These are phyloP conservation scores for Paraphoma sp. DNA, from an alignment of 2,329 filamentous ascomycete genomes.

Conservation along the genomic window DNA sequence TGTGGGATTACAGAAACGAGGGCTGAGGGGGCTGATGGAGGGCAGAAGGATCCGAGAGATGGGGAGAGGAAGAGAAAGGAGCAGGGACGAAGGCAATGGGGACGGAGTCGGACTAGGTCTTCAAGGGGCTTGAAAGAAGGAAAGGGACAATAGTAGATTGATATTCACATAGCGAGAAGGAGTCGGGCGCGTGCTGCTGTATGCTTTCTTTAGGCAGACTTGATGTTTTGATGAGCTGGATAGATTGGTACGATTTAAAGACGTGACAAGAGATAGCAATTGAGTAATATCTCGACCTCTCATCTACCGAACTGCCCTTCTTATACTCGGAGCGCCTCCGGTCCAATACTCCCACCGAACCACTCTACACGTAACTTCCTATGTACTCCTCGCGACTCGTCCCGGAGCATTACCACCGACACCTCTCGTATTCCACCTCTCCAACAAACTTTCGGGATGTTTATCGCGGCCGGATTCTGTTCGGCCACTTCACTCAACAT, in stretches of 20 bases:
- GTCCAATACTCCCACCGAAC: no score
- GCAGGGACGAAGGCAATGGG: conserved; percentile 35
- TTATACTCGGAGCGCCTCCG: no score
- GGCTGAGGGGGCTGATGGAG: conserved; percentile 92
- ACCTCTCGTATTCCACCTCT: not conserved
- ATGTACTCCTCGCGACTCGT: no score
- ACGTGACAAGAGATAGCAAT: not conserved
- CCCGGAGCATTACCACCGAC: no score
- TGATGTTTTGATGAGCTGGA: not conserved
- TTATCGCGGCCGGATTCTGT: not conserved
- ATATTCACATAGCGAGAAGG: conserved; percentile 15
- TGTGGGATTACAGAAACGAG: conserved; percentile 93
- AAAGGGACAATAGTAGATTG: conserved; percentile 2
- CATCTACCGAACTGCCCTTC: no score
- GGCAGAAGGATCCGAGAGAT: conserved; percentile 84
- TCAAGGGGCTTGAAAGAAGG: conserved; percentile 21
- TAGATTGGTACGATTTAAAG: not conserved
- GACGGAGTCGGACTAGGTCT: conserved; percentile 39
- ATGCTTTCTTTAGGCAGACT: not conserved
- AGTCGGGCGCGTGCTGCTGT: conserved; percentile 6
- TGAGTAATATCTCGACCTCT: no score
- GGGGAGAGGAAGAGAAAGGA: conserved; percentile 49
- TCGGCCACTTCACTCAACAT: not conserved
- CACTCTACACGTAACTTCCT: no score
- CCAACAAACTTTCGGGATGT: not conserved